Base-by-base conservation (phyloP, 148 eudicot genomes). In the Nyssa sinensis region DNA sequence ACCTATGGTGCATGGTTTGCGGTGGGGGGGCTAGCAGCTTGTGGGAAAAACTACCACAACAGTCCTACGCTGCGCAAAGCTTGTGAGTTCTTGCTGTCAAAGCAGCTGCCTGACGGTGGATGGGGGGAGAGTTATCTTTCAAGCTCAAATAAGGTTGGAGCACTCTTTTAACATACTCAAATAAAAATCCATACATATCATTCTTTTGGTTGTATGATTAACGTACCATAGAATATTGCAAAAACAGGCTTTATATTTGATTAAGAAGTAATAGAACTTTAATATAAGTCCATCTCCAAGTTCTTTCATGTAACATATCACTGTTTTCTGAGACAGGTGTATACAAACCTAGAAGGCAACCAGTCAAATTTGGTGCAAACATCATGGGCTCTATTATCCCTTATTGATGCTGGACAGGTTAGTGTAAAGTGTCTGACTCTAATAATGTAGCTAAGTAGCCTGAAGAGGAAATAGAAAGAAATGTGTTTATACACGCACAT, bases 81-180 rank as follows among this genome's bases (percentile, higher is more conserved):
- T 32, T 89, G 93, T 55, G 70, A 87, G 6, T 89, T 89, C 59
- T 73, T 89, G 13, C 67, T 89, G 21, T 83, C 93, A 2, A 89
- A 85, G 80, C 93, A 89, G 41, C 76, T 86, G 1, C 74, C 71
- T 9, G 86, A 81, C 80, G 93, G 93, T 51, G 93, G 93, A 25
- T 89, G 93, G 90, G 93, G 93, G 64, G 93, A 87, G 78, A 85
- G 86, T 76, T 87, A 83, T 59, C 88, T 89, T 37, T 89, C 93
- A 23, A 73, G 90, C 63, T 57, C 86, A 72, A 78, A 85, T 28
- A 89, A 86, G 90, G 92, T 84, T n/a, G n/a, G n/a, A n/a, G n/a
- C n/a, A n/a, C n/a, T n/a, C n/a, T n/a, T n/a, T n/a, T n/a, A n/a
- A n/a, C n/a, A n/a, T n/a, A n/a, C n/a, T n/a, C n/a, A n/a, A n/a